Base-by-base conservation (phyloP, 2,329 filamentous ascomycete species). In the Colletotrichum cereale region DNA sequence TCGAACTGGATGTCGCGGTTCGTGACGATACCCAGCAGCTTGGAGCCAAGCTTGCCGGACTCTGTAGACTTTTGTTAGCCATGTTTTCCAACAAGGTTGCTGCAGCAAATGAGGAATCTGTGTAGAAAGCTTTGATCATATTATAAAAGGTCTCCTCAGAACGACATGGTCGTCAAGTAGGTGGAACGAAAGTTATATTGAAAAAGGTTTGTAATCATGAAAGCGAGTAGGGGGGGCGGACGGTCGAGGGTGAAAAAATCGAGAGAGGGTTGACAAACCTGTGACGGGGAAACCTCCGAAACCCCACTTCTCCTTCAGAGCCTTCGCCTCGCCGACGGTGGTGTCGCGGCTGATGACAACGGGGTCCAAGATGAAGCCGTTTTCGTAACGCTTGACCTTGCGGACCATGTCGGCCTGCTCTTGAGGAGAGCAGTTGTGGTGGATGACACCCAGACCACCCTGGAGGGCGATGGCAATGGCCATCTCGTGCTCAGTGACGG, bases 151-250 rank as follows among this genome's bases (percentile, higher is more conserved):
- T 73, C 84, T 97, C 95, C 94, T 89, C 95, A 97, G 86, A 88
- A 94, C 93, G 89, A 89, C 91, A 86, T 74, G 66, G 63, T 74
- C 88, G 91, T 93, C 92, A 90, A 92, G 97, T 89, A 94, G 94
- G 96, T 96, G 96, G 96, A 99, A 99, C 96, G 96, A 99, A 99
- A 99, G 96, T 98, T 98, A 98, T 93, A 90, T 86, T 85, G 84
- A 86, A 89, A 87, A 86, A 84, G 88, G 86, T 90, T 87, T 89
- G 88, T 94, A 96, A 97, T 97, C 93, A 95, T 84, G 80, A 84
- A 85, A 80, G 79, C 76, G 68, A 61, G 71, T 77, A 79, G 66
- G 44, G 38, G n/a, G n/a, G n/a, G n/a, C 34, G 56, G 42, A 3
- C 12, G 42, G 42, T 2, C 42, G 21, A 47, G 44, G 10, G 14